A percentile compares a stretch with the other conserved stretches of the same genome.
Evolutionary conservation across 176 grass and related monocot genomes (phyloP).

Genomic region (Zizania latifolia): DNA sequence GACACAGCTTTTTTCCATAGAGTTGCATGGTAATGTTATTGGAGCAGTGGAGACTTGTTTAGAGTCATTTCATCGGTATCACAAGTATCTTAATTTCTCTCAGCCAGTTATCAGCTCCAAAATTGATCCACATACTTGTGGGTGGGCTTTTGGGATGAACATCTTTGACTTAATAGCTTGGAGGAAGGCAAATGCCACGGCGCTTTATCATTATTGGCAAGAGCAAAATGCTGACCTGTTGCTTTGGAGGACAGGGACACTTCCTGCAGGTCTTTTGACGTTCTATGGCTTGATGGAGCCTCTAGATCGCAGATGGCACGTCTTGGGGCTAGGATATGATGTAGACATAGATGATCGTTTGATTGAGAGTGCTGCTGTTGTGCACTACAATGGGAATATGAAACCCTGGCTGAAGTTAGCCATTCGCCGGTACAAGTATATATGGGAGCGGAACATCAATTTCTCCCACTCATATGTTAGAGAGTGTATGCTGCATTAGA

Average conservation of each 20-base stretch:
- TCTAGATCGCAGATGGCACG: constrained; percentile 92
- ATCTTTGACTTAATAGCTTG: constrained; percentile 95
- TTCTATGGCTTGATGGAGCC: constrained; percentile 95
- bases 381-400: constrained; percentile 95
- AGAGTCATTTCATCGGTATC: constrained; percentile 92
- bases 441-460: constrained; percentile 85
- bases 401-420: constrained; percentile 97
- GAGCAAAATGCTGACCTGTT: constrained; percentile 75
- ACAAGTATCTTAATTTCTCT: constrained; percentile 97
- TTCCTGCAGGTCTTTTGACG: constrained; percentile 78
- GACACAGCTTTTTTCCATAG: constrained; percentile 84
- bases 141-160: constrained; percentile 99
- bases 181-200: constrained; percentile 75
- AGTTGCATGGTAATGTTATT: constrained; percentile 93
- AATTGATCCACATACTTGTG: constrained; percentile 90
- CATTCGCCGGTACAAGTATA: constrained; percentile 78
- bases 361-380: constrained; percentile 93
- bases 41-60: constrained; percentile 98
- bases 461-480: constrained; percentile 50
- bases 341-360: constrained; percentile 86
- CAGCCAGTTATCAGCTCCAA: constrained; percentile 71
- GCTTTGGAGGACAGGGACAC: constrained; percentile 82
- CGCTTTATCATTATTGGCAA: constrained; percentile 89
- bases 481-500: constrained; percentile 65
- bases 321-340: constrained; percentile 91